Evolutionary conservation across 192 early-diverging fungal genomes (phyloP), one percentile per base, ranked within the genome.

Genomic region (Phlyctochytrium arcticum): DNA sequence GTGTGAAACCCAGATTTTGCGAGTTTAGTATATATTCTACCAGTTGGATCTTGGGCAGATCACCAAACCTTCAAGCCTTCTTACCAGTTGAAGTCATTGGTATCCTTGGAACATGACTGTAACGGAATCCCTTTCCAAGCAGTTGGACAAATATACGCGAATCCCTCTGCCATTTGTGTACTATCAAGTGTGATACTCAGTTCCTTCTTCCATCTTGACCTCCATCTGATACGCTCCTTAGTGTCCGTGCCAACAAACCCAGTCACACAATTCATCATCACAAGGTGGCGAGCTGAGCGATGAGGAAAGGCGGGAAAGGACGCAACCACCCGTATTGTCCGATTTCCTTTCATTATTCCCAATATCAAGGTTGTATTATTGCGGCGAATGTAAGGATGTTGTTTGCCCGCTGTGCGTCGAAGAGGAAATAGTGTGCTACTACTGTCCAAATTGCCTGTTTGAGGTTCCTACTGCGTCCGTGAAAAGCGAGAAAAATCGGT

Each of bases 381-480:
- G 95, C 74, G 88, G 89, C 48, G 83, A 90, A 49, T 98, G 93
- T 76, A 81, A 86, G 65, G 80, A 86, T 32, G 69, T 93, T 36
- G 76, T 89, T 23, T 98, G 96, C 75, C 78, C 84, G 35, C 79
- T 73, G 9, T 98, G 96, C 68, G 81, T 92, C 3, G 75, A 86
- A 56, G 89, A 91, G 57, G 93, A 96, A 66, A 87, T 92, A 2
- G 85, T 88, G 4, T 89, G 88, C 47, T 95, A 93, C 71, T 96
- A 90, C 72, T 98, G 96, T 63, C 92, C 96, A 10, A 93, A 93
- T 65, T 98, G 96, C 64, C 82, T 96, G 54, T 98, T 98, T 77
- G 94, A 98, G 65, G 93, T 92, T 27, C 93, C 94, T 3, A 90
- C 91, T n/a, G 91, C 95, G 3, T 90, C 89, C 67, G 93, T 95